Conservation (phyloP, 352 stramenopile species). For the Phytopythium helicoides region DNA sequence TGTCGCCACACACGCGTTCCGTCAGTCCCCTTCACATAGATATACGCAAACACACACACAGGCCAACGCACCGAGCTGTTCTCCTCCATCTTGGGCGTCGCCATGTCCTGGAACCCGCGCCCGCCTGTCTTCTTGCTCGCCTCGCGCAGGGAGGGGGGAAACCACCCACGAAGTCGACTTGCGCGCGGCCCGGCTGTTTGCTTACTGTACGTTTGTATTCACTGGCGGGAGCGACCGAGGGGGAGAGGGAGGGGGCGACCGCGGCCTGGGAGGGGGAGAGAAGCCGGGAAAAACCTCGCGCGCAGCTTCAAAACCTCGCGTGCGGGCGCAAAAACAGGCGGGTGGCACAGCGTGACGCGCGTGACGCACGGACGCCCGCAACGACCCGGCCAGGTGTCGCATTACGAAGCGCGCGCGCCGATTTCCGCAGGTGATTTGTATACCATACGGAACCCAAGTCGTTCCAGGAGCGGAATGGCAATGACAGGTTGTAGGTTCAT, state of each 20-base stretch:
- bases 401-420: too few relatives aligned
- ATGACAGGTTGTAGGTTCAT: too few relatives aligned
- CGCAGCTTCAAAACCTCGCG: conserved; percentile 22
- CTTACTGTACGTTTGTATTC: conserved; percentile 37
- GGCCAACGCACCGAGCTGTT: conserved; percentile 49
- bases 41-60: background rate
- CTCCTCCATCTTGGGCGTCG: conserved; percentile 81
- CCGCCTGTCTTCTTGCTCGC: conserved; percentile 2
- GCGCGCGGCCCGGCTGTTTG: conserved; percentile 34
- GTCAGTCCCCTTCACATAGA: background rate
- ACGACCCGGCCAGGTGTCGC: conserved; percentile 8
- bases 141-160: background rate
- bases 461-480: too few relatives aligned
- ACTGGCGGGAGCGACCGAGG: conserved; percentile 12
- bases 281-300: conserved; percentile 10
- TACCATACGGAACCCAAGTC: too few relatives aligned
- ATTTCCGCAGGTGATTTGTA: too few relatives aligned
- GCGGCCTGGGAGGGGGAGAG: conserved; percentile 18
- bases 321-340: conserved; percentile 7
- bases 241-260: conserved; percentile 18
- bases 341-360: conserved; percentile 49
- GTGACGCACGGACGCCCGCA: conserved; percentile 48
- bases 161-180: conserved; percentile 12
- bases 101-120: conserved; percentile 26
- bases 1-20: conserved; percentile 11